Evolutionary conservation across 495 filamentous ascomycete species (phyloP).

Genomic region (Clohesyomyces aquaticus): DNA sequence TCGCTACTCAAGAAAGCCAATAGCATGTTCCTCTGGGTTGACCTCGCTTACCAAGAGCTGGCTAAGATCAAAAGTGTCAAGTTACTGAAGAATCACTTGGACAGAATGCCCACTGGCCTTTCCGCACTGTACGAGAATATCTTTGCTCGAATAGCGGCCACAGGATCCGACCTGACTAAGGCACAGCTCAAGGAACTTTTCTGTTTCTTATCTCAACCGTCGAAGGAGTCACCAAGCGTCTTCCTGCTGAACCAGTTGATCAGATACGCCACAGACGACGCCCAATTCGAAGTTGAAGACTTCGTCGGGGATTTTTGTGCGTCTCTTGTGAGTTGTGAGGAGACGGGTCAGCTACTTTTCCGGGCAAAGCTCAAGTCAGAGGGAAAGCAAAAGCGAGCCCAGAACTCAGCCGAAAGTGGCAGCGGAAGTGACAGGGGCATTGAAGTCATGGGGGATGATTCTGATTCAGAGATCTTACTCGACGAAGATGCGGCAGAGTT

Average conservation of each 20-base stretch:
- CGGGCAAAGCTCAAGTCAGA: constrained; percentile 1
- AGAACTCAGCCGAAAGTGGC: background rate
- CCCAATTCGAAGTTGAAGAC: constrained; percentile 2
- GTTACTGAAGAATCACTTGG: background rate
- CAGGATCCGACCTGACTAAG: background rate
- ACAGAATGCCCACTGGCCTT: background rate
- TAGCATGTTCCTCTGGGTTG: constrained; percentile 1
- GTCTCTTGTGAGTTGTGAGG: constrained; percentile 1
- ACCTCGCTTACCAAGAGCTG: constrained; percentile 2
- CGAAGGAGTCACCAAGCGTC: constrained; percentile 2
- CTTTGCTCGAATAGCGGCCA: background rate
- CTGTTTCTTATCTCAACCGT: constrained; percentile 6
- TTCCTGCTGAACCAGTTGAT: background rate
- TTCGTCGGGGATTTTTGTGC: background rate
- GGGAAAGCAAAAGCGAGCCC: background rate
- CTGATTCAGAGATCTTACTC: background rate
- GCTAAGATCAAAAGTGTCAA: constrained; percentile 7
- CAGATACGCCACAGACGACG: background rate
- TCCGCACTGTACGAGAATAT: constrained; percentile 2
- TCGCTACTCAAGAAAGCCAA: constrained; percentile 1
- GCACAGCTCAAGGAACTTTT: constrained; percentile 6
- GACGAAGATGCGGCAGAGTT: background rate
- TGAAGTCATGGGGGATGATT: background rate
- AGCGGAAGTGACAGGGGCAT: background rate
- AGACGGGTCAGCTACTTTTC: background rate